phyloP scores from a whole-genome alignment of 1,284 basidiomycete species.

The Salmacisia buchloeana region DNA sequence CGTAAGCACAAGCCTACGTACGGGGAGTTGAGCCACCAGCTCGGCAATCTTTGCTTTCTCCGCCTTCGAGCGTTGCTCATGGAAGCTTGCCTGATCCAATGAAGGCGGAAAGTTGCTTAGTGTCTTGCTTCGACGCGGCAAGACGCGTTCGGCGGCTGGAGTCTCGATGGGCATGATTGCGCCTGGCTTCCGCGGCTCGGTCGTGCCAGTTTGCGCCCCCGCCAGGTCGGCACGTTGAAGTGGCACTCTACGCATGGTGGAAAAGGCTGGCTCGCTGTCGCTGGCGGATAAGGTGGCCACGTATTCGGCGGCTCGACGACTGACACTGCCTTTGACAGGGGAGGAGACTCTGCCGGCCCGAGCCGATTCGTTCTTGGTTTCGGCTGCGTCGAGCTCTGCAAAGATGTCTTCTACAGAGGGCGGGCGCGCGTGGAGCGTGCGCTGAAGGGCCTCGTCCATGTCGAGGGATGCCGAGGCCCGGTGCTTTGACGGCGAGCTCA shows the following conservation, averaged over 20 bases:
- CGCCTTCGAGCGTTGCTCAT: conserved; percentile 14
- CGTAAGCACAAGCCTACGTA: background rate
- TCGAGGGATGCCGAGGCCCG: conserved; percentile 8
- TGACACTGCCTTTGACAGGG: background rate
- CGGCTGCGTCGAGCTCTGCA: conserved; percentile 5
- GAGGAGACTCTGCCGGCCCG: background rate
- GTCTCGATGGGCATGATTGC: background rate
- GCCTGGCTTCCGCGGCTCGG: conserved; percentile 1
- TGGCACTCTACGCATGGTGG: background rate
- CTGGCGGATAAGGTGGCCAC: background rate
- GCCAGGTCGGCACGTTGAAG: background rate
- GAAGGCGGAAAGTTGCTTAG: background rate
- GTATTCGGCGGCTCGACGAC: conserved; percentile 1
- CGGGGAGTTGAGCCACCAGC: background rate
- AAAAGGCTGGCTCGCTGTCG: background rate
- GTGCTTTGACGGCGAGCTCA: conserved; percentile 16
- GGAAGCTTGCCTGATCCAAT: background rate
- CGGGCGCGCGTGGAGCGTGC: background rate
- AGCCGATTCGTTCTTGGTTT: background rate
- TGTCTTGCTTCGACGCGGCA: conserved; percentile 1
- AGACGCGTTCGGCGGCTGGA: background rate
- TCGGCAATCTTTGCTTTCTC: conserved; percentile 9
- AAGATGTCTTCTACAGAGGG: conserved; percentile 5
- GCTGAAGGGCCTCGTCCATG: background rate
- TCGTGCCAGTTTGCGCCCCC: no score